Conservation (phyloP, 2,329 filamentous ascomycete species). For the Drechslera avenae region DNA sequence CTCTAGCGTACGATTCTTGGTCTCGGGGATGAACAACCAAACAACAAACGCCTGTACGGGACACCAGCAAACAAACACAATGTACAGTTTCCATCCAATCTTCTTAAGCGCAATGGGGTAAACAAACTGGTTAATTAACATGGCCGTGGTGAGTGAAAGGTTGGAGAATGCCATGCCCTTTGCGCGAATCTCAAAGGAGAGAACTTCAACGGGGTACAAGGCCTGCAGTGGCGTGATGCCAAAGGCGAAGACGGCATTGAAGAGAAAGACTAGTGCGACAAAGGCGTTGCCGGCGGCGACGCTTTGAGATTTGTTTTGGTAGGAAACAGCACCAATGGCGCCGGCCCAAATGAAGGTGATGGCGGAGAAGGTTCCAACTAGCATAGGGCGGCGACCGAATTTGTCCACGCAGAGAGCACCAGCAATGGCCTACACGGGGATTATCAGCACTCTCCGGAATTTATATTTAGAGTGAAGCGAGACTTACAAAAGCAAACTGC, state of each 20-base stretch:
- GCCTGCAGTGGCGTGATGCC: slow-evolving; percentile 46
- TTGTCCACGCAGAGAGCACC: slow-evolving; percentile 44
- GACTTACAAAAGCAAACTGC: slow-evolving; percentile 38
- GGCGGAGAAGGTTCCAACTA: slow-evolving; percentile 33
- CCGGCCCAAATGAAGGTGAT: slow-evolving; percentile 35
- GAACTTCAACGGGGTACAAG: slow-evolving; percentile 43
- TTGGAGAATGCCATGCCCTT: slow-evolving; percentile 40
- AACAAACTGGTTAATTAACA: slow-evolving; percentile 39
- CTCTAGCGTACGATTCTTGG: slow-evolving; percentile 36
- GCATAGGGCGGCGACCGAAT: slow-evolving; percentile 40
- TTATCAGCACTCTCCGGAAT: background rate
- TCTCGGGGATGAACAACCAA: slow-evolving; percentile 34
- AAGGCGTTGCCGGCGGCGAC: slow-evolving; percentile 32
- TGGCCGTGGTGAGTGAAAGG: slow-evolving; percentile 26
- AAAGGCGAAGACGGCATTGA: slow-evolving; percentile 40
- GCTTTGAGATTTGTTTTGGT: slow-evolving; percentile 18
- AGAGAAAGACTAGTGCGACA: slow-evolving; percentile 43
- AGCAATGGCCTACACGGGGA: slow-evolving; percentile 29
- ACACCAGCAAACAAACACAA: slow-evolving; percentile 33
- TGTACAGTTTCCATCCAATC: slow-evolving; percentile 33
- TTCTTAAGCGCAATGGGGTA: slow-evolving; percentile 32
- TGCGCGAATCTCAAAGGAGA: slow-evolving; percentile 44
- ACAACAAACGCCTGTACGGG: slow-evolving; percentile 25
- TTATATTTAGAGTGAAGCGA: no score
- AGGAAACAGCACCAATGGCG: slow-evolving; percentile 24